Conservation (phyloP, 2,329 filamentous ascomycete genomes). For the Trichoderma atroviride region DNA sequence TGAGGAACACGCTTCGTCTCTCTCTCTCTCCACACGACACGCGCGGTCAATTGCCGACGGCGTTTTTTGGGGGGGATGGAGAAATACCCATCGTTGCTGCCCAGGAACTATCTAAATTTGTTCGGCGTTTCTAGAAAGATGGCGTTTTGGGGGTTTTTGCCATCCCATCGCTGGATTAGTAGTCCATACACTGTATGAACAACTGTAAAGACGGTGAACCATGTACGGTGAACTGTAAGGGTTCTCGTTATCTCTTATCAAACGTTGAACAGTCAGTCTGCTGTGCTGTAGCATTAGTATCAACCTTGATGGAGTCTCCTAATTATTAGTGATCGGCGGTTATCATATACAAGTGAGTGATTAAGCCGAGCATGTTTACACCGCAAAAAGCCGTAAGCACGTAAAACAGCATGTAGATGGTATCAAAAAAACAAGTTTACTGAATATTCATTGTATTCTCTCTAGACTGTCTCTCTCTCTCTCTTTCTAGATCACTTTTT, state of each 20-base stretch:
- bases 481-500: constrained; percentile 8
- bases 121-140: not conserved
- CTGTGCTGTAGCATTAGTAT: not conserved
- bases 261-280: not conserved
- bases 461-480: constrained; percentile 13
- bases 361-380: no score
- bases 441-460: constrained; percentile 14
- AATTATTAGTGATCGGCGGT: not conserved
- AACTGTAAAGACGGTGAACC: not conserved
- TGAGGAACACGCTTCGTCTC: constrained; percentile 1
- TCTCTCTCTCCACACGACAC: not conserved
- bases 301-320: not conserved
- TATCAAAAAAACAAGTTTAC: not conserved
- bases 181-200: not conserved
- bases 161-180: not conserved
- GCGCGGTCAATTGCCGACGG: not conserved
- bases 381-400: not conserved
- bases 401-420: not conserved
- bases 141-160: not conserved
- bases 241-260: not conserved
- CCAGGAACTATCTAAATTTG: not conserved
- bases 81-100: not conserved
- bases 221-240: not conserved
- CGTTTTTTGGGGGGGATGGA: not conserved
- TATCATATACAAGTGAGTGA: not conserved